These are phyloP conservation scores for Sonneratia alba DNA, from an alignment of 345 rosid genomes.

Conservation along the genomic window DNA sequence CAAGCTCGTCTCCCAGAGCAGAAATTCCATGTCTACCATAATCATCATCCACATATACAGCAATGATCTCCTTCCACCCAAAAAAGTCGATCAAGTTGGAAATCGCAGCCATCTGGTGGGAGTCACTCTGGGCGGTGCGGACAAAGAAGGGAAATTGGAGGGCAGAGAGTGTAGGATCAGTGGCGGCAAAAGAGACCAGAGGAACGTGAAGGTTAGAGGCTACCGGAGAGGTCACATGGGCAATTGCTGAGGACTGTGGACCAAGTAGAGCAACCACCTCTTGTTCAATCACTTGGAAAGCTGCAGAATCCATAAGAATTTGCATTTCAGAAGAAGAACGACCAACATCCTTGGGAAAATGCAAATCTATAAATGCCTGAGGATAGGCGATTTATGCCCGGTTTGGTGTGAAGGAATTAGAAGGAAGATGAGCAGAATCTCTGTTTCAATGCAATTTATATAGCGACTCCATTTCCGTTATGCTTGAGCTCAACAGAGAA, in stretches of 20 bases:
- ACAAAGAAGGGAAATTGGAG: conserved; percentile 68
- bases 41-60: conserved; percentile 62
- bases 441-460: too few relatives aligned
- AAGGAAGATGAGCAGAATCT: too few relatives aligned
- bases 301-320: conserved; percentile 24
- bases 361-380: too few relatives aligned
- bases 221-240: conserved; percentile 55
- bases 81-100: conserved; percentile 50
- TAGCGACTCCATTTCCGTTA: too few relatives aligned
- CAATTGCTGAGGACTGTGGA: conserved; percentile 67
- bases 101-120: conserved; percentile 69
- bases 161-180: conserved; percentile 86
- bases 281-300: conserved; percentile 51
- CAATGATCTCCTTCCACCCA: conserved; percentile 75
- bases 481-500: too few relatives aligned
- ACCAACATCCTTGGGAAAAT: background rate
- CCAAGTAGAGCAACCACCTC: conserved; percentile 69
- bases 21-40: conserved; percentile 72
- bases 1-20: conserved; percentile 44
- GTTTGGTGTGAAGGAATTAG: too few relatives aligned
- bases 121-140: conserved; percentile 65
- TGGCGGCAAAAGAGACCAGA: conserved; percentile 71
- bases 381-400: too few relatives aligned
- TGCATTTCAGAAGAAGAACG: background rate
- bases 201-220: conserved; percentile 67